Evolutionary conservation across 2,329 filamentous ascomycete genomes (phyloP), one percentile per base, ranked within the genome.

Genomic region (Sarocladium kiliense): DNA sequence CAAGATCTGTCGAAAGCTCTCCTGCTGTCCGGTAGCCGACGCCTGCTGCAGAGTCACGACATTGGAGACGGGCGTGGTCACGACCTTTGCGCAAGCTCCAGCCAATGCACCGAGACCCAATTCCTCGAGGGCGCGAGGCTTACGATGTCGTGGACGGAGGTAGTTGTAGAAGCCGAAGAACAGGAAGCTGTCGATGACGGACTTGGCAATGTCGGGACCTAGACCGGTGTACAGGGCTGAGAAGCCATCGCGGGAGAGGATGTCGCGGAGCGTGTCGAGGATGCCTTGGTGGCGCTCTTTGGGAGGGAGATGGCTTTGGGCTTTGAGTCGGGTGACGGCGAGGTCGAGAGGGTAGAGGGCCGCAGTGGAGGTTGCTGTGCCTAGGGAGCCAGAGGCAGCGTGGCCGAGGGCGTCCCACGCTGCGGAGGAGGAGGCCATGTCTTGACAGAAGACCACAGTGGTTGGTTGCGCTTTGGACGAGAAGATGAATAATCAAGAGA

Each of bases 11-110:
- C 68, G 63, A 3, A 82, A 76, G 57, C 67, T 77, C 60, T 64
- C 68, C 63, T 68, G 23, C 23, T 67, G 59, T 3, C 78, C 78
- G 5, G 26, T 51, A 10, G 47, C 18, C 1, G 85, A 79, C 2
- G 87, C 90, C 71, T 96, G 90, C 69, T 91, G 90, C 47, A 89
- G 76, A 1, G 89, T 90, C 3, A 95, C 88, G 25, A 96, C 83
- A 63, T 92, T 94, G 50, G 88, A 82, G 23, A 95, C 79, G 0
- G 91, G 91, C 5, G 89, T 91, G 1, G 90, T 94, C 60, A 91
- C 81, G 50, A 88, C 73, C 65, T 89, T 88, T 1, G 88, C 83
- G 60, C 87, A 82, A 0, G 88, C 87, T 6, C 91, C 90, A 0
- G 91, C 88, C 1, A 87, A 66, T 26, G 88, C 79, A 6, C 90